These are phyloP conservation scores for Amesomyces nigricolor DNA, from an alignment of 2,329 filamentous ascomycete species.

Conservation along the genomic window DNA sequence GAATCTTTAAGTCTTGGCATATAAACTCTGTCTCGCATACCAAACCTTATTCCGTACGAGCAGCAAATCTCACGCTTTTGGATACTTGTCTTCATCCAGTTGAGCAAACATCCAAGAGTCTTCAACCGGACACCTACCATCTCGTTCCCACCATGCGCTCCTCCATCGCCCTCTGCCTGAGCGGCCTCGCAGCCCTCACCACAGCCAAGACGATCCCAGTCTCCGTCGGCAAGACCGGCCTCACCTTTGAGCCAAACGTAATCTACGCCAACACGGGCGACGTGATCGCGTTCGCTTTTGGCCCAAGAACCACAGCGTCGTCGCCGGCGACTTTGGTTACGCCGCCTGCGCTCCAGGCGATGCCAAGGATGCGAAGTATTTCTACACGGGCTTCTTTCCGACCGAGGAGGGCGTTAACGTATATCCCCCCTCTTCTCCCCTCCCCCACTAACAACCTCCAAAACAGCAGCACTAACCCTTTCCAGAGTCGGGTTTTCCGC, in stretches of 20 bases:
- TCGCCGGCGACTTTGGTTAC: constrained; percentile 28
- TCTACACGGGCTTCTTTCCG: constrained; percentile 40
- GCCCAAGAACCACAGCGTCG: constrained; percentile 46
- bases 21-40: too few relatives aligned
- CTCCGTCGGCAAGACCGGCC: constrained; percentile 28
- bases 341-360: too few relatives aligned
- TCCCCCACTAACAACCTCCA: too few relatives aligned
- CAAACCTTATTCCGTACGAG: too few relatives aligned
- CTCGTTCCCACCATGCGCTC: too few relatives aligned
- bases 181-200: too few relatives aligned
- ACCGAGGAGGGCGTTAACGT: constrained; percentile 28
- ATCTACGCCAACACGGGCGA: constrained; percentile 45
- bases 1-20: too few relatives aligned
- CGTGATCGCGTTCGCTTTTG: constrained; percentile 51
- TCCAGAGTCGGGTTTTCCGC: constrained; percentile 35
- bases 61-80: too few relatives aligned
- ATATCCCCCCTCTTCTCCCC: neutral
- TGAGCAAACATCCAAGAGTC: too few relatives aligned
- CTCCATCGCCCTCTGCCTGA: too few relatives aligned
- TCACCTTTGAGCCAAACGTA: constrained; percentile 47
- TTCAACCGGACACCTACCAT: too few relatives aligned
- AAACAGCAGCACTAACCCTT: neutral
- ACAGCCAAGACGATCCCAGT: constrained; percentile 18
- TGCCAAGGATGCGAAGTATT: constrained; percentile 16
- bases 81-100: too few relatives aligned